Evolutionary conservation across 495 filamentous ascomycete species (phyloP), one percentile per base, ranked within the genome.

Genomic region (Aspergillus wentii): DNA sequence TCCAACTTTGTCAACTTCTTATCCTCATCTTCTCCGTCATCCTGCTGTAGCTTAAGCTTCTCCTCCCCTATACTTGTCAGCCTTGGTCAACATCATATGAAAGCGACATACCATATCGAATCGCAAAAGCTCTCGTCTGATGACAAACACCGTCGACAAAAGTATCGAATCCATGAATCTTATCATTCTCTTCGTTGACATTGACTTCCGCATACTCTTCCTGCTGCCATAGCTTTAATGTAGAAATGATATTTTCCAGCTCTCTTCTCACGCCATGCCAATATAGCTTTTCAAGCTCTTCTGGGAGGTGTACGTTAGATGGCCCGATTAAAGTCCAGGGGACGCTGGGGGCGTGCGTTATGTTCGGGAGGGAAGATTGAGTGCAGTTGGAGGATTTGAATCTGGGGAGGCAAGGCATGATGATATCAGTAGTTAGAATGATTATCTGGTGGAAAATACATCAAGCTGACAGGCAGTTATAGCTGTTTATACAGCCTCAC

Each of bases 91-190:
- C 7, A 9, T 8, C 10, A 9, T 7, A 20, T 22, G n/a, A n/a
- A 8, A 1, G 17, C 3, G 14, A 38, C 41, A 11, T 14, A 51
- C 46, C 35, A 22, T 43, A 37, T 35, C 38, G 36, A 40, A 31
- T 21, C 4, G 59, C 51, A 38, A 62, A 56, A 0, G 41, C 48
- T 11, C 53, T 42, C 1, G 44, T 28, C 9, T 53, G 39, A 28
- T 50, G 25, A 29, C 52, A 56, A 27, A 62, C 59, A 20, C 60
- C 56, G 32, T 60, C 54, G 3, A 62, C 13, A 25, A 62, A 62
- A 0, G 59, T 58, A 29, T 62, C 54, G 35, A 51, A 62, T 8
- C 56, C 56, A 45, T 60, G 46, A 22, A 58, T 43, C 28, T 47
- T 17, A 22, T 49, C 28, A 32, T 51, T 41, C 13, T 49, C 34